Evolutionary conservation across 305 asterid species (phyloP).

Genomic region (Rubia peregrina): DNA sequence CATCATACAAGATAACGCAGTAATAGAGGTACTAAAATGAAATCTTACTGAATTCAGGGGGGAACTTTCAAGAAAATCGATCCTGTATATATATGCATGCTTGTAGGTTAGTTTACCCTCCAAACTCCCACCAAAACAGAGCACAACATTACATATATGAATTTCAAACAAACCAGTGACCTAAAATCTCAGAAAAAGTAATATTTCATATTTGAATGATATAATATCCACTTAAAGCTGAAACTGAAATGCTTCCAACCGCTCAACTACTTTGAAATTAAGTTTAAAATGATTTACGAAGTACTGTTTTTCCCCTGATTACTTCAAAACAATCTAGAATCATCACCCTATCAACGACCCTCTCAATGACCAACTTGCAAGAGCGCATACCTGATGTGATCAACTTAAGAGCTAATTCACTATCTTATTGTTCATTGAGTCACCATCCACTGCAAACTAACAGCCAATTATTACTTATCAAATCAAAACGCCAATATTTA

Average conservation of each 20-base stretch:
- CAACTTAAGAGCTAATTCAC: too few relatives aligned
- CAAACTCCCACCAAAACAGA: background rate
- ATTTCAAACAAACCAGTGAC: background rate
- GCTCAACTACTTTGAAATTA: background rate
- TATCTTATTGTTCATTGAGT: background rate
- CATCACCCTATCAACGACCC: background rate
- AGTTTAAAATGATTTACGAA: background rate
- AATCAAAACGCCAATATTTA: background rate
- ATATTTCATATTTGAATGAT: background rate
- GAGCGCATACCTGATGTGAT: background rate
- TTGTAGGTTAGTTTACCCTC: too few relatives aligned
- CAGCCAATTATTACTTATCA: background rate
- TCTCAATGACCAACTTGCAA: background rate
- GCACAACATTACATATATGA: background rate
- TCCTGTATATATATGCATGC: background rate
- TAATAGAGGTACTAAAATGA: background rate
- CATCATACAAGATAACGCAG: background rate
- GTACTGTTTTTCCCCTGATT: background rate
- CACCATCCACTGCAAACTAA: too few relatives aligned
- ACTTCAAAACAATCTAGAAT: background rate
- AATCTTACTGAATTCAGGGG: background rate
- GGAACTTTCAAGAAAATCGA: background rate
- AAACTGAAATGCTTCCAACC: background rate
- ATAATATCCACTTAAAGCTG: background rate
- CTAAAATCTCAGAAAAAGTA: background rate